phyloP scores from a whole-genome alignment of 352 stramenopile genomes.

The Globisporangium cederbergense region DNA sequence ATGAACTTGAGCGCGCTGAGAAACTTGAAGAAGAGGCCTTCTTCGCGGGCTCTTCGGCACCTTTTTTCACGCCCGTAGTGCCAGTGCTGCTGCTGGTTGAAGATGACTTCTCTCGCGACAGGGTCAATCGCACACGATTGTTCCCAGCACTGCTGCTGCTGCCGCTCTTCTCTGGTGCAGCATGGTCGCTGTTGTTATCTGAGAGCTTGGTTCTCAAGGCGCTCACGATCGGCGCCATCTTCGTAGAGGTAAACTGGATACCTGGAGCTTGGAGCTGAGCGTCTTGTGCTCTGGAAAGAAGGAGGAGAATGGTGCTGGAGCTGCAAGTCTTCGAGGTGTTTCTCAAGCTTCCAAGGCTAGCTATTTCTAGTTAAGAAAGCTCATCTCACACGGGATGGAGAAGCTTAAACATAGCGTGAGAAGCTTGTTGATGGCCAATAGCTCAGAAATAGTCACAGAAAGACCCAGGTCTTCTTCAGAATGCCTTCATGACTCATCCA shows the following conservation, averaged over 20 bases:
- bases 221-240: slow-evolving; percentile 20
- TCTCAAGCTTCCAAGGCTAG: neutral
- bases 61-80: slow-evolving; percentile 2
- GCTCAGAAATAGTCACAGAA: neutral
- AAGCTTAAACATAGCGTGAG: neutral
- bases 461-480: too few species aligned
- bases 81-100: neutral
- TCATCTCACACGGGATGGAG: neutral
- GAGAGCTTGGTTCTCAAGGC: neutral
- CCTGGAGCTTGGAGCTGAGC: neutral
- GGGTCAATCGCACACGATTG: slow-evolving; percentile 14
- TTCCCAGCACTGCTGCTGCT: neutral
- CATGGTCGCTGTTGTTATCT: slow-evolving; percentile 17
- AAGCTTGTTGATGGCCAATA: neutral
- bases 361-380: neutral
- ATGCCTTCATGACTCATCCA: neutral
- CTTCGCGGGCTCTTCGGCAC: slow-evolving; percentile 8
- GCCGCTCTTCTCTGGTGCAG: neutral
- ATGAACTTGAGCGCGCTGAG: slow-evolving; percentile 13
- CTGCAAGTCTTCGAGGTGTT: neutral
- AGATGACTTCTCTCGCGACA: slow-evolving; percentile 16
- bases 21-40: neutral
- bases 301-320: neutral
- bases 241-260: neutral
- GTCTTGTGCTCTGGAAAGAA: neutral